phyloP scores from a whole-genome alignment of 2,329 filamentous ascomycete species.

The Neopestalotiopsis rosae region DNA sequence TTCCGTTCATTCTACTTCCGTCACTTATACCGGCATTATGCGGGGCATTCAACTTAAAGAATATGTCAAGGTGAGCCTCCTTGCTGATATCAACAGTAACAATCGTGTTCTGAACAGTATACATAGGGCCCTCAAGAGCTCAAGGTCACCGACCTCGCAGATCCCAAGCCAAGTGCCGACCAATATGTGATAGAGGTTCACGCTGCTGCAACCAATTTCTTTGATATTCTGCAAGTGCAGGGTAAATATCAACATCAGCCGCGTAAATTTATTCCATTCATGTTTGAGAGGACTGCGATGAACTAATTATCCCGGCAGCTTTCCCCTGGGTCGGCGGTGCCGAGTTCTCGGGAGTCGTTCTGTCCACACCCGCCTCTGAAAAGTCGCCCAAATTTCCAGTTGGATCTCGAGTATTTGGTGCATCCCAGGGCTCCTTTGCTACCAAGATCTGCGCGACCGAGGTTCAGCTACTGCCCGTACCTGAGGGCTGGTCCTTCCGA shows the following conservation, averaged over 20 bases:
- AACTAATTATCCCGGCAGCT: slow-evolving; percentile 42
- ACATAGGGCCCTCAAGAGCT: slow-evolving; percentile 78
- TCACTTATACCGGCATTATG: slow-evolving; percentile 56
- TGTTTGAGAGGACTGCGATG: background rate
- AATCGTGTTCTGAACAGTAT: background rate
- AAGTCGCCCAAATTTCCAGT: slow-evolving; percentile 67
- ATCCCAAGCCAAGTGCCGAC: slow-evolving; percentile 71
- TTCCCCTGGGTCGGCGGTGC: slow-evolving; percentile 87
- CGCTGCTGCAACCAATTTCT: slow-evolving; percentile 92
- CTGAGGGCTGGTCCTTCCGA: slow-evolving; percentile 79
- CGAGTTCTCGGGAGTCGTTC: slow-evolving; percentile 83
- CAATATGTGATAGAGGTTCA: slow-evolving; percentile 90
- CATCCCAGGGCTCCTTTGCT: slow-evolving; percentile 84
- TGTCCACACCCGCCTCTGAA: slow-evolving; percentile 64
- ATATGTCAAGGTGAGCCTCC: slow-evolving; percentile 70
- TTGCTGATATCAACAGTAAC: background rate
- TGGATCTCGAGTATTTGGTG: slow-evolving; percentile 87
- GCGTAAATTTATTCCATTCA: slow-evolving; percentile 43
- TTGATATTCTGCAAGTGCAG: slow-evolving; percentile 92
- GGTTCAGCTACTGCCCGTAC: slow-evolving; percentile 72
- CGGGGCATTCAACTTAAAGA: slow-evolving; percentile 75
- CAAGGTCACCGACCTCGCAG: slow-evolving; percentile 73
- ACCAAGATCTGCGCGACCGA: slow-evolving; percentile 75
- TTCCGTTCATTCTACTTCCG: background rate
- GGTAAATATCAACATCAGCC: slow-evolving; percentile 96